Base-by-base conservation (phyloP, 2,329 filamentous ascomycete genomes). In the Plectosphaerella cucumerina region DNA sequence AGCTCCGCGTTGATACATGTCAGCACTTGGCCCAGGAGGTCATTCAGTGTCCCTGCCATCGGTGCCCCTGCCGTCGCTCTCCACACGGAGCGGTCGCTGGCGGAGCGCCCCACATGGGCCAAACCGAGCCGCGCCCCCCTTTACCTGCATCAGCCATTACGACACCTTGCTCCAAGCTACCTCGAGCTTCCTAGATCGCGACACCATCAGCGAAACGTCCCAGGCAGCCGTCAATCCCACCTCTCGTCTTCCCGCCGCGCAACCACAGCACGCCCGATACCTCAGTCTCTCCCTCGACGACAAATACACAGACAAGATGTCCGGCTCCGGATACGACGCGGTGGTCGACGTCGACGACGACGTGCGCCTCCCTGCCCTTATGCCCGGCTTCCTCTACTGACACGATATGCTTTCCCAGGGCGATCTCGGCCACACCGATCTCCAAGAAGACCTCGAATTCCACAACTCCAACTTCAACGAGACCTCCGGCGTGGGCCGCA, bases 391-490 rank as follows among this genome's bases (percentile, higher is more conserved):
- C 41, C 9, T 12, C 33, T 37, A 39, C 51, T 50, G 50, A 60
- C 55, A 42, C 39, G n/a, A n/a, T 31, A 41, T 47, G 44, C 42
- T 50, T 41, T n/a, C n/a, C 26, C 67, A 97, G 92, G 93, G 93
- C 64, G 94, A 99, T 73, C 85, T 99, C 67, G 94, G 94, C 63
- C 92, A 97, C 73, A 99, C 94, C 51, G 94, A 99, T 70, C 87
- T 99, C 21, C 91, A 97, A 77, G 93, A 97, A 70, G 94, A 97
- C 73, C 91, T 99, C 68, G 94, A 97, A 81, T 99, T 99, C 76
- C 94, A 99, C 79, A 89, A 85, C 65, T 97, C 92, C 58, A 83
- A 89, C 75, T 95, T 95, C 70, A 82, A 85, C 62, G 84, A 84
- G 52, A 65, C 77, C 65, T 63, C 77, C 59, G 64, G 68, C 15